These are phyloP conservation scores for Kluyveromyces starmeri DNA, from an alignment of 805 yeast genomes.

Conservation along the genomic window DNA sequence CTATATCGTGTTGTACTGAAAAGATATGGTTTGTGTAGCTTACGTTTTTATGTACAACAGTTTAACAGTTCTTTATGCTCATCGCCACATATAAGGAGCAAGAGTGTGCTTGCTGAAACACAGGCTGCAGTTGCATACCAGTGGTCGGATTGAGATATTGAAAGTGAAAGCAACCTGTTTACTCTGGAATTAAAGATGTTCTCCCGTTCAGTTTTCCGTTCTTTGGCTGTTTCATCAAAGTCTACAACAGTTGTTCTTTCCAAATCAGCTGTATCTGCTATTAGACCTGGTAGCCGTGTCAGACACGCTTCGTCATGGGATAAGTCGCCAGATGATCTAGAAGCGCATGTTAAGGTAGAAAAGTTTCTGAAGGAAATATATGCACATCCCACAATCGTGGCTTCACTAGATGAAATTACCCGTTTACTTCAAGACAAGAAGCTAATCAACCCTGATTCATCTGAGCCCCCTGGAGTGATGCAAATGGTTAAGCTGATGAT, in stretches of 20 bases:
- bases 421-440: slow-evolving; percentile 18
- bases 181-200: too few species aligned
- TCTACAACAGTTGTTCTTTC: slow-evolving; percentile 11
- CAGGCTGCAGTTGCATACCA: too few species aligned
- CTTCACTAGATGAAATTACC: slow-evolving; percentile 15
- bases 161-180: too few species aligned
- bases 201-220: neutral
- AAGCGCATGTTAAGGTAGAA: slow-evolving; percentile 23
- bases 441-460: slow-evolving; percentile 10
- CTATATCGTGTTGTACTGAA: too few species aligned
- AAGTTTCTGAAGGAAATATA: slow-evolving; percentile 19
- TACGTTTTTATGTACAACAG: too few species aligned
- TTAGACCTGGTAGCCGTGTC: slow-evolving; percentile 6
- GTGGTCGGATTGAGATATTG: too few species aligned
- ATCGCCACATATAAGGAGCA: too few species aligned
- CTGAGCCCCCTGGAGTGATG: slow-evolving; percentile 16
- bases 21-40: too few species aligned
- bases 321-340: slow-evolving; percentile 15
- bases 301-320: slow-evolving; percentile 24
- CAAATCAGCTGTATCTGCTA: neutral
- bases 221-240: slow-evolving; percentile 10
- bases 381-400: slow-evolving; percentile 15
- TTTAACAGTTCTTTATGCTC: too few species aligned
- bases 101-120: too few species aligned
- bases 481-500: slow-evolving; percentile 22